Conservation (phyloP, 352 stramenopile species). For the Globisporangium takayamanum region DNA sequence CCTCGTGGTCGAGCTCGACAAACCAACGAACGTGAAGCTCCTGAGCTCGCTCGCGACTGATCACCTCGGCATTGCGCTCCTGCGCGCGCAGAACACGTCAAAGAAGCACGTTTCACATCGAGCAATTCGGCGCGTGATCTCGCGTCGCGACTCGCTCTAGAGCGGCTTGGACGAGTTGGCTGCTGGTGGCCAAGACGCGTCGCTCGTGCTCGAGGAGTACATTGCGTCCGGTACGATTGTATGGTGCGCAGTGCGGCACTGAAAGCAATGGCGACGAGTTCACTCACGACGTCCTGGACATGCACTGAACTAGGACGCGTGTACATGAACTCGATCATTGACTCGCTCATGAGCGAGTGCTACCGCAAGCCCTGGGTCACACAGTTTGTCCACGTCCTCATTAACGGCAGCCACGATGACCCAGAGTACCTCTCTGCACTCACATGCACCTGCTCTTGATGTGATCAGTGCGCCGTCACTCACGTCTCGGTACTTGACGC, state of each 20-base stretch:
- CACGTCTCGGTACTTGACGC: background rate
- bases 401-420: constrained; percentile 55
- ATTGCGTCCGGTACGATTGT: constrained; percentile 40
- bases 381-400: constrained; percentile 54
- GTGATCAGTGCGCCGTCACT: background rate
- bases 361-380: constrained; percentile 75
- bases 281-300: background rate
- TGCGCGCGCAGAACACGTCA: constrained; percentile 30
- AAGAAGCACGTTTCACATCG: constrained; percentile 40
- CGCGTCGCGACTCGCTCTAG: constrained; percentile 41
- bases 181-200: constrained; percentile 19
- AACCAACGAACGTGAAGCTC: constrained; percentile 73
- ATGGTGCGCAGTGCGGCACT: background rate
- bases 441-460: background rate
- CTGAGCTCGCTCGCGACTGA: constrained; percentile 67
- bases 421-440: constrained; percentile 29
- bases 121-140: constrained; percentile 26
- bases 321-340: constrained; percentile 67
- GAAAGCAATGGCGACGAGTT: too few species aligned
- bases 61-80: constrained; percentile 25
- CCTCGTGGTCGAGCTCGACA: constrained; percentile 65
- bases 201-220: constrained; percentile 64
- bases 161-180: constrained; percentile 24
- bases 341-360: constrained; percentile 72
- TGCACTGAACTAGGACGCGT: constrained; percentile 34